These are phyloP conservation scores for Ophiostoma montium DNA, from an alignment of 2,329 filamentous ascomycete species.

Conservation along the genomic window DNA sequence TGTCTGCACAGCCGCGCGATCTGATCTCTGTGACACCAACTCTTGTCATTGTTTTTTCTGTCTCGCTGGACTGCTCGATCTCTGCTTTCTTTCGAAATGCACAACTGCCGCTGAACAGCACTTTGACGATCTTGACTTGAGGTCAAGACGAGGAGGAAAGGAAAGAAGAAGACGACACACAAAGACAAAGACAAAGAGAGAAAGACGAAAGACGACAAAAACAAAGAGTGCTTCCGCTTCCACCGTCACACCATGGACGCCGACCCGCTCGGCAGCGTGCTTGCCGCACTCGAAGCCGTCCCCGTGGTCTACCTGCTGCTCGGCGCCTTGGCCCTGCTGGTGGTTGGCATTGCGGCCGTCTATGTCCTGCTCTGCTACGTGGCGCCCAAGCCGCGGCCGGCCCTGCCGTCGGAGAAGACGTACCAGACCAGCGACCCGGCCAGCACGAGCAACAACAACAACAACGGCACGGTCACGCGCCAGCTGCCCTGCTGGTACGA, in stretches of 20 bases:
- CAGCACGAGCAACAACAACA: no score
- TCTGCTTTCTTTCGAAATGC: conserved; percentile 2
- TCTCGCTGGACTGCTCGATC: background rate
- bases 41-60: background rate
- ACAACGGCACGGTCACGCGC: conserved; percentile 20
- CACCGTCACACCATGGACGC: conserved; percentile 9
- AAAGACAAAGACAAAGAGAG: background rate
- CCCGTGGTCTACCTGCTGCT: conserved; percentile 11
- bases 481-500: conserved; percentile 83
- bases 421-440: conserved; percentile 66
- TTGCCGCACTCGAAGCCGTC: conserved; percentile 2
- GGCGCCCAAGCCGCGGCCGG: conserved; percentile 65
- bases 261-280: conserved; percentile 3
- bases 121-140: background rate
- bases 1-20: no score
- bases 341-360: conserved; percentile 18
- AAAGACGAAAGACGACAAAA: background rate
- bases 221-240: background rate
- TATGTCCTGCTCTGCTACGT: conserved; percentile 58
- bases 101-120: conserved; percentile 3
- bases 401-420: conserved; percentile 65
- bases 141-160: background rate
- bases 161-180: background rate
- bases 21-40: no score
- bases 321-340: conserved; percentile 1